Base-by-base conservation (phyloP, 1,284 basidiomycete species). In the Agroathelia rolfsii region DNA sequence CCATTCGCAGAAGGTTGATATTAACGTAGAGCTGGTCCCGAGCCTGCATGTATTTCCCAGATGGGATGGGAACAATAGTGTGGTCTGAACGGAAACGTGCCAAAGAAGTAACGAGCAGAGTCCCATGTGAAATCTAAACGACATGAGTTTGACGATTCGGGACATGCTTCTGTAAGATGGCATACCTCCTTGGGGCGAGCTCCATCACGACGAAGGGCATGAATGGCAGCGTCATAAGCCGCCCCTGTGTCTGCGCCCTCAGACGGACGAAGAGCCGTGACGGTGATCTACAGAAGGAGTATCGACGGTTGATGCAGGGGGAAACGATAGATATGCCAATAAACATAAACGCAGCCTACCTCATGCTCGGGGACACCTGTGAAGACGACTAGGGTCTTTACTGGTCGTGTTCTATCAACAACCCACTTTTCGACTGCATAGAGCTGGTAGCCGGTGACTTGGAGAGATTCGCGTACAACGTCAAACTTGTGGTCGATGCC, bases 371-470 rank as follows among this genome's bases (percentile, higher is more conserved):
- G 63, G 47, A 82, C 70, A 18, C 78, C 82, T 2, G 83, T 87
- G 49, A 76, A 81, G 21, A 86, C 82, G 16, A 70, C 65, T 27
- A 87, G 60, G 10, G 76, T 65, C 4, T 69, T 65, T 38, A 78
- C 60, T 5, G 67, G 62, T 13, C 71, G 61, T 41, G 64, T 66
- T 38, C 80, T 66, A 36, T 80, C 72, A 9, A 79, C 72, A 38
- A 85, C 65, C 82, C 83, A 87, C 54, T 80, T 82, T 61, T 87
- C 78, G 6, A 87, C 84, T 0, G 81, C 83, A 51, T 85, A 85
- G 38, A 86, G 64, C 53, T 84, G 80, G 54, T 75, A 85, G 2
- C 77, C 77, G 19, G 52, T 52, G 23, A 75, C 47, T 30, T 69
- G 59, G 18, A 66, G 44, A 18, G 57, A 53, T 29, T 46, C 40